These are phyloP conservation scores for Neonectria coccinea DNA, from an alignment of 2,329 filamentous ascomycete species.

Conservation along the genomic window DNA sequence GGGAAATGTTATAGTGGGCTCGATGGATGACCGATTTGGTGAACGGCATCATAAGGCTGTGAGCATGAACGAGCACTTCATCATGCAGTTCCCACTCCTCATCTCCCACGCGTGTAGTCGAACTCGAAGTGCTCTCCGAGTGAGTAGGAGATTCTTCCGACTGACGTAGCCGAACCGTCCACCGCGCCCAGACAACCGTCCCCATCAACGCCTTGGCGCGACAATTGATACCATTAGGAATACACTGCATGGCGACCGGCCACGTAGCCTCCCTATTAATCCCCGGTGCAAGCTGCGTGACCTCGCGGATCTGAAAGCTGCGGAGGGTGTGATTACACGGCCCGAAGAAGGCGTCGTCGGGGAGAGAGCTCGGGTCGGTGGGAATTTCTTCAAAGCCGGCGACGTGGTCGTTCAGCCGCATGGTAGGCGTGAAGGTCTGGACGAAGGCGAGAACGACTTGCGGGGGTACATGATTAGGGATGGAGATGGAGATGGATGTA, in stretches of 20 bases:
- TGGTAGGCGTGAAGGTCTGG: neutral
- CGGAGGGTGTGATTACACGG: constrained; percentile 3
- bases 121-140: constrained; percentile 26
- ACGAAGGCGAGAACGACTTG: neutral
- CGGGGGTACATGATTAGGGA: neutral
- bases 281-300: constrained; percentile 51
- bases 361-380: neutral
- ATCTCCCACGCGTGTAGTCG: constrained; percentile 14
- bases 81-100: constrained; percentile 47
- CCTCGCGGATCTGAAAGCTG: constrained; percentile 34
- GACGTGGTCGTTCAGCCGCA: constrained; percentile 4
- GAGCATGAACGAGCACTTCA: constrained; percentile 43
- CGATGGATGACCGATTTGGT: constrained; percentile 40
- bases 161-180: constrained; percentile 34
- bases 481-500: constrained; percentile 1
- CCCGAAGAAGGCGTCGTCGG: constrained; percentile 8
- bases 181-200: constrained; percentile 52
- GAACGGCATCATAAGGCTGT: constrained; percentile 47
- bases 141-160: neutral
- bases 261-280: constrained; percentile 53
- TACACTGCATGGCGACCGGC: constrained; percentile 56
- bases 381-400: constrained; percentile 10
- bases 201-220: constrained; percentile 54
- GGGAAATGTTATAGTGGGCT: constrained; percentile 42
- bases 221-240: constrained; percentile 53